phyloP scores from a whole-genome alignment of 495 filamentous ascomycete genomes.

The Penicillium crystallinum region DNA sequence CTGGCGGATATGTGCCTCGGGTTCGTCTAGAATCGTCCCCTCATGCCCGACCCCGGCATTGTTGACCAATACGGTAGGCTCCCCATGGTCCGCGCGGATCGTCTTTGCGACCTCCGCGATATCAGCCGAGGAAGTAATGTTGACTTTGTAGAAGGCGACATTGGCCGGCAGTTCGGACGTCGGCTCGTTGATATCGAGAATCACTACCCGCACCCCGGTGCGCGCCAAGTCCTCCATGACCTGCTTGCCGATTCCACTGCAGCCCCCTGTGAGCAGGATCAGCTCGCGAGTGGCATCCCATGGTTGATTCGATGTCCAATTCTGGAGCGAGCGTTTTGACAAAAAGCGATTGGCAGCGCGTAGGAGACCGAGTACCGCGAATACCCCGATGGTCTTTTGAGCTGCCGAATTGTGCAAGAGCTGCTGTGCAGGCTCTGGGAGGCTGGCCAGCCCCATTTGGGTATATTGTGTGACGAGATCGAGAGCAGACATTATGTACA shows the following conservation, averaged over 20 bases:
- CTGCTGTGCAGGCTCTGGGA: slow-evolving; percentile 27
- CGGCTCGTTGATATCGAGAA: slow-evolving; percentile 46
- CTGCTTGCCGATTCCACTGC: slow-evolving; percentile 51
- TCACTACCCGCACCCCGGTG: slow-evolving; percentile 46
- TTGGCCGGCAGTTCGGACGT: slow-evolving; percentile 32
- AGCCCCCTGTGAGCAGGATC: slow-evolving; percentile 54
- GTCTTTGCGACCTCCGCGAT: slow-evolving; percentile 40
- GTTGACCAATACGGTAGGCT: slow-evolving; percentile 55
- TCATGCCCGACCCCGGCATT: slow-evolving; percentile 53
- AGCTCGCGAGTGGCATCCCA: slow-evolving; percentile 48
- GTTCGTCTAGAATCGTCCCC: slow-evolving; percentile 42
- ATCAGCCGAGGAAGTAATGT: slow-evolving; percentile 46
- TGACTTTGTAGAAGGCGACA: slow-evolving; percentile 44
- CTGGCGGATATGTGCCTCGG: slow-evolving; percentile 41
- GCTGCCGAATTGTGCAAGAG: slow-evolving; percentile 23
- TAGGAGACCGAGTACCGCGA: slow-evolving; percentile 35
- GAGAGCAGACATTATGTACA: slow-evolving; percentile 6
- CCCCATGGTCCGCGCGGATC: slow-evolving; percentile 43
- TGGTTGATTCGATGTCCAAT: slow-evolving; percentile 38
- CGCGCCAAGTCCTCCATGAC: slow-evolving; percentile 42
- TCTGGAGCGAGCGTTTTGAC: slow-evolving; percentile 43
- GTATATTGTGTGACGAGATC: slow-evolving; percentile 26
- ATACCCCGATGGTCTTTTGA: slow-evolving; percentile 23
- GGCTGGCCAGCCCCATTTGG: slow-evolving; percentile 21
- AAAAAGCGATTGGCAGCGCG: slow-evolving; percentile 38